These are phyloP conservation scores for Ophiostoma ulmi DNA, from an alignment of 2,329 filamentous ascomycete species.

Conservation along the genomic window DNA sequence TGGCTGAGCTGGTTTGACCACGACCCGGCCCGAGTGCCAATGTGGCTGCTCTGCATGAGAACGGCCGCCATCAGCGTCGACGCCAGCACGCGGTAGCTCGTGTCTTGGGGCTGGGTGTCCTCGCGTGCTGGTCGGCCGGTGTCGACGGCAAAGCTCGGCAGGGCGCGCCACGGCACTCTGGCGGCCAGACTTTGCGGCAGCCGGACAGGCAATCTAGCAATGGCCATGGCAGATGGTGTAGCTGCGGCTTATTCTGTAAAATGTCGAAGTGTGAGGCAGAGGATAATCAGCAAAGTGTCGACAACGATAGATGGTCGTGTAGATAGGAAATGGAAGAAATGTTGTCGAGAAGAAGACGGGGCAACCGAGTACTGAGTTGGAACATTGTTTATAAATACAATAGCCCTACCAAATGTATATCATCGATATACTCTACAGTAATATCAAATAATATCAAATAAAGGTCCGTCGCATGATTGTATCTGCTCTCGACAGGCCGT, in stretches of 20 bases:
- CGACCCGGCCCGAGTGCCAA: neutral
- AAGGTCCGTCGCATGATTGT: too few species aligned
- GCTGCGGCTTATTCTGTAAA: neutral
- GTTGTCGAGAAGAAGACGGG: neutral
- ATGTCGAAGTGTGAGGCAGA: neutral
- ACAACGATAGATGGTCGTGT: too few species aligned
- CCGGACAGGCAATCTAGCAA: neutral
- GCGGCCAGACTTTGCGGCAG: neutral
- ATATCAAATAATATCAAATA: too few species aligned
- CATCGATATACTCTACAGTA: too few species aligned
- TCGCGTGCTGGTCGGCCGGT: too few species aligned
- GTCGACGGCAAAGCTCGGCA: neutral
- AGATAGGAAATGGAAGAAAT: neutral
- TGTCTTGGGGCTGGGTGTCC: too few species aligned
- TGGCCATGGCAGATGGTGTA: neutral
- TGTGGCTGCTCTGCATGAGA: constrained; percentile 33
- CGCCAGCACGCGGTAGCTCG: constrained; percentile 39
- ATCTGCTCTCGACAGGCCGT: too few species aligned
- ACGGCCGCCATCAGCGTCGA: constrained; percentile 41
- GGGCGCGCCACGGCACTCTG: neutral
- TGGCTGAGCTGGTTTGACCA: constrained; percentile 30
- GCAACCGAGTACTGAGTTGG: neutral
- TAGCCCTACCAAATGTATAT: too few species aligned
- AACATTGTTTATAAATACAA: neutral
- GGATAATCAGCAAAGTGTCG: too few species aligned